Percentiles rank a stretch among this genome's conserved stretches.
phyloP scores from a whole-genome alignment of 2,329 filamentous ascomycete species.

The Nannizziopsis barbatae region DNA sequence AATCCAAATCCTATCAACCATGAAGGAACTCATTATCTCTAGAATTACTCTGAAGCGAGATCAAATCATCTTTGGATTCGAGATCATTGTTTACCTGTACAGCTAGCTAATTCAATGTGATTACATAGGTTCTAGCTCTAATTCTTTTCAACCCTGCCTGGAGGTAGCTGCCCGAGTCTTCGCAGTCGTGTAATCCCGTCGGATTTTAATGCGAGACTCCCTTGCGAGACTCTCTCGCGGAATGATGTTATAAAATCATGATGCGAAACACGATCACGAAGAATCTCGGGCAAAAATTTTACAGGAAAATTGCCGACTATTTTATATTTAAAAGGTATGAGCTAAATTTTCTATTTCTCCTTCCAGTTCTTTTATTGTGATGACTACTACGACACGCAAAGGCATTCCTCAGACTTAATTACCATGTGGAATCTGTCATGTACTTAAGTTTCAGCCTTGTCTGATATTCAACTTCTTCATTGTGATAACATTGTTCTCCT shows the following conservation, averaged over 20 bases:
- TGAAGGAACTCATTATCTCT: constrained; percentile 44
- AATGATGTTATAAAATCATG: no score
- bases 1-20: constrained; percentile 49
- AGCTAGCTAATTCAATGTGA: constrained; percentile 5
- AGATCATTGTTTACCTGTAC: constrained; percentile 4
- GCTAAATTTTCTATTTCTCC: constrained; percentile 9
- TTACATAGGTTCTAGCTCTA: no score
- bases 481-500: constrained; percentile 3
- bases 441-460: constrained; percentile 59
- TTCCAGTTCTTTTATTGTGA: constrained; percentile 39
- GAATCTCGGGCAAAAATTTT: not conserved
- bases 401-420: constrained; percentile 59
- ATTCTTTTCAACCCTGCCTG: no score
- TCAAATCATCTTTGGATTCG: constrained; percentile 1
- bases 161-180: no score
- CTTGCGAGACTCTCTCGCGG: no score
- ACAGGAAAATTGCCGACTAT: not conserved
- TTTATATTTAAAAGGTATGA: constrained; percentile 35
- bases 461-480: constrained; percentile 37
- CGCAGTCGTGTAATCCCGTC: no score
- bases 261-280: no score
- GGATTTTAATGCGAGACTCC: no score
- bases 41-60: constrained; percentile 46
- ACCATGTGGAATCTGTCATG: constrained; percentile 52
- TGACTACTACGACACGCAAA: constrained; percentile 52